Evolutionary conservation across 208 protist species (phyloP).

Genomic region (Crithidia sp.): DNA sequence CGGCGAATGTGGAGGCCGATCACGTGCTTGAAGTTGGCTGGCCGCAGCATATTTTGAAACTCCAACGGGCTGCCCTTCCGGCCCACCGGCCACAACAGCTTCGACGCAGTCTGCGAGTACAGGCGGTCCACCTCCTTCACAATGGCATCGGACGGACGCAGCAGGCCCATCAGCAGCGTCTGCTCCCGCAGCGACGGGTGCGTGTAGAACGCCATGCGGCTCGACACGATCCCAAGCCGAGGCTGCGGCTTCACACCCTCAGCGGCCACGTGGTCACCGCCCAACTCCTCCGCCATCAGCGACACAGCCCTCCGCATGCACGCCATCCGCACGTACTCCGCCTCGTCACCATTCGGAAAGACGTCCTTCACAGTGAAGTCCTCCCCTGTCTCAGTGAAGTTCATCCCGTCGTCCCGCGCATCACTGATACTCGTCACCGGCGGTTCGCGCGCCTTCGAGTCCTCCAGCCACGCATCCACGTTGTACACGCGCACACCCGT

Average conservation of each 20-base stretch:
- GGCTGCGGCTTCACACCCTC: not conserved
- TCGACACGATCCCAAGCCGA: slow-evolving; percentile 5
- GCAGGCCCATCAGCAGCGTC: slow-evolving; percentile 23
- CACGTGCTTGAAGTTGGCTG: not conserved
- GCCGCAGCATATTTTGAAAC: not conserved
- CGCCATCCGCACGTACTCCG: not conserved
- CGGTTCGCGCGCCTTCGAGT: not conserved
- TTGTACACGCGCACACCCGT: not conserved
- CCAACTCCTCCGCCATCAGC: not conserved
- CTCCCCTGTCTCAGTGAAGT: not conserved
- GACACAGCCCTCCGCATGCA: not conserved
- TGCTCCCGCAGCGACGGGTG: slow-evolving; percentile 7
- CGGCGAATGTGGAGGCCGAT: slow-evolving; percentile 13
- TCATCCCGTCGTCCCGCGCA: not conserved
- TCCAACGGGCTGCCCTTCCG: not conserved
- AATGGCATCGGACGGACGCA: slow-evolving; percentile 4
- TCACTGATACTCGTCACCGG: not conserved
- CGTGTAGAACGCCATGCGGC: slow-evolving; percentile 17
- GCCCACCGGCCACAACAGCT: slow-evolving; percentile 1
- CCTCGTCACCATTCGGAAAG: not conserved
- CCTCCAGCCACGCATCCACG: slow-evolving; percentile 15
- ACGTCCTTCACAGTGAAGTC: slow-evolving; percentile 1
- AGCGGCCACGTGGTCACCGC: not conserved
- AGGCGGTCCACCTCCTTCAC: slow-evolving; percentile 7
- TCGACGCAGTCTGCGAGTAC: not conserved